Evolutionary conservation across 176 grass and related monocot genomes (phyloP).

Genomic region (Ensete glaucum): DNA sequence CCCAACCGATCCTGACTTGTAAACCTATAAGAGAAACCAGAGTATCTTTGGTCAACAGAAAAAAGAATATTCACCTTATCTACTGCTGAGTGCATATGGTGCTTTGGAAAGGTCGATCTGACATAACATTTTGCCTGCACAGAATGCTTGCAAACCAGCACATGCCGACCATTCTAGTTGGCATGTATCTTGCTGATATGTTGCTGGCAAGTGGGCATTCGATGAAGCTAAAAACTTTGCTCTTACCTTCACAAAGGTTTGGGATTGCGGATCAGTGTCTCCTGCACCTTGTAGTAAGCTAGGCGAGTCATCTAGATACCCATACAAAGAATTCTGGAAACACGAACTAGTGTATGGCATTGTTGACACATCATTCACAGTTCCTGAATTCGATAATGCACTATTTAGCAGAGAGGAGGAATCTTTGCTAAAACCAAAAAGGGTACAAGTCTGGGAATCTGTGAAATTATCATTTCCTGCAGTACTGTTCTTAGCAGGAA

Average conservation of each 20-base stretch:
- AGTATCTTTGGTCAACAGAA: neutral
- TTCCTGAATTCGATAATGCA: constrained; percentile 54
- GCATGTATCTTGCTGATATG: neutral
- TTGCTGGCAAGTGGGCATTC: neutral
- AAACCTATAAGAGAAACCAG: constrained; percentile 52
- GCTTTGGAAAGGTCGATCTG: neutral
- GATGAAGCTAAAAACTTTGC: neutral
- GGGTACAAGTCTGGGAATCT: constrained; percentile 59
- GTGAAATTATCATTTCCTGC: constrained; percentile 41
- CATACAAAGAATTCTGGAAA: constrained; percentile 72
- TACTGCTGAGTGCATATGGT: neutral
- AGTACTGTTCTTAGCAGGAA: constrained; percentile 60
- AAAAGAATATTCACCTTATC: neutral
- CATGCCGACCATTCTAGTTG: neutral
- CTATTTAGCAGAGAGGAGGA: constrained; percentile 74
- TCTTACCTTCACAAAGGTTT: constrained; percentile 89
- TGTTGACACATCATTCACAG: constrained; percentile 42
- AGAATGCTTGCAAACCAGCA: neutral
- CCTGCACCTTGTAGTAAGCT: constrained; percentile 65
- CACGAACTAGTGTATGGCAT: constrained; percentile 50
- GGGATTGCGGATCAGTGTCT: constrained; percentile 58
- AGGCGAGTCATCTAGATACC: constrained; percentile 75
- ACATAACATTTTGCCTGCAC: neutral
- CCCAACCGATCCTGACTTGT: constrained; percentile 90
- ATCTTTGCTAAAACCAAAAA: constrained; percentile 66